Conservation (phyloP, 192 early-diverging fungal species). For the Piromyces sp. region DNA sequence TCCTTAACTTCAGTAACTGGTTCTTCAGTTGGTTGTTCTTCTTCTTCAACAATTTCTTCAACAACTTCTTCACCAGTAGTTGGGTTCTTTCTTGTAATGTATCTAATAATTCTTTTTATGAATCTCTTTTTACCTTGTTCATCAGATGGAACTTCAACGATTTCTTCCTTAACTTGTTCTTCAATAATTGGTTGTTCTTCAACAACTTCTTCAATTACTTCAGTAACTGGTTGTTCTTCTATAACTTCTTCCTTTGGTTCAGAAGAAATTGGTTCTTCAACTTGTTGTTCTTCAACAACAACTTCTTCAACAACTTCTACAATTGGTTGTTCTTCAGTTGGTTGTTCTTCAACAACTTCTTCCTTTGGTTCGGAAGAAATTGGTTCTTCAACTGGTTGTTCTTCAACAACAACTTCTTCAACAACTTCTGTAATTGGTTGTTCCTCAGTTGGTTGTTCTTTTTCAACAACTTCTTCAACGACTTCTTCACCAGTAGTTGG, state of each 20-base stretch:
- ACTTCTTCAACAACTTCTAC: background rate
- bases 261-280: background rate
- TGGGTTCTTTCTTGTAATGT: no score
- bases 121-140: no score
- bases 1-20: background rate
- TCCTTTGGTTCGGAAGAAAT: no score
- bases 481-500: background rate
- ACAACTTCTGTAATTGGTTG: no score
- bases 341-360: background rate
- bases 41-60: background rate
- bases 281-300: background rate
- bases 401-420: background rate
- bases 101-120: no score
- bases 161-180: no score
- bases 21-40: background rate
- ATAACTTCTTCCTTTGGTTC: background rate
- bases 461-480: background rate
- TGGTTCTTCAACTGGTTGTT: no score
- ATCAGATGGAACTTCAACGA: no score
- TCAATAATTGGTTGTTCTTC: no score
- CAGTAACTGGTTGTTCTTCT: background rate
- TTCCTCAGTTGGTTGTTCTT: background rate
- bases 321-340: background rate
- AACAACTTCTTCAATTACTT: background rate
- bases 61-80: background rate